These are phyloP conservation scores for Dryas alaskensis DNA, from an alignment of 306 rosid species.

Conservation along the genomic window DNA sequence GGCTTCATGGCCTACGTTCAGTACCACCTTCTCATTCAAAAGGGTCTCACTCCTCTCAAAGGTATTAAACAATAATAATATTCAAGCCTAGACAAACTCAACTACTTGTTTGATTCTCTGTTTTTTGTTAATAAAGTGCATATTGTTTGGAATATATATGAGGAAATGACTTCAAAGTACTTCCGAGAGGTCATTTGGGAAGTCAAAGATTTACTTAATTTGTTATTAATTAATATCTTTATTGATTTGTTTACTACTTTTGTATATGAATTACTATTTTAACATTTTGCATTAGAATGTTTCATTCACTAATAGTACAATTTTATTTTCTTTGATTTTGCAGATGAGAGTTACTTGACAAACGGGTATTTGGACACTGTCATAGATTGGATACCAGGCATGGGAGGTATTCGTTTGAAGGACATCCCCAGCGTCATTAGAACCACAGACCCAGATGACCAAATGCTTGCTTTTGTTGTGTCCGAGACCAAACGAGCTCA, in stretches of 20 bases:
- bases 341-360: slow-evolving; percentile 40
- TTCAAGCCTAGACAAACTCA: background rate
- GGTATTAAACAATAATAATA: slow-evolving; percentile 3
- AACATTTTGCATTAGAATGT: too few relatives aligned
- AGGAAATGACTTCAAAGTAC: background rate
- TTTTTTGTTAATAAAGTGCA: too few relatives aligned
- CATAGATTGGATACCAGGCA: slow-evolving; percentile 58
- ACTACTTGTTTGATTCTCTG: background rate
- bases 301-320: too few relatives aligned
- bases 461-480: background rate
- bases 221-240: background rate
- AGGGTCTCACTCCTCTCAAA: slow-evolving; percentile 32
- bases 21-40: slow-evolving; percentile 15
- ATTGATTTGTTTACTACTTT: too few relatives aligned
- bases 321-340: background rate
- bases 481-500: slow-evolving; percentile 31
- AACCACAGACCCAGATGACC: slow-evolving; percentile 48
- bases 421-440: slow-evolving; percentile 57
- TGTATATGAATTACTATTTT: too few relatives aligned
- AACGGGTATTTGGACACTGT: slow-evolving; percentile 48
- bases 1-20: slow-evolving; percentile 31
- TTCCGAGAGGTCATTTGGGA: background rate
- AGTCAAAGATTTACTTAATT: background rate
- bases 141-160: too few relatives aligned
- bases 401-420: slow-evolving; percentile 42